Conservation (phyloP, 306 rosid genomes). For the Nissolia schottii region DNA sequence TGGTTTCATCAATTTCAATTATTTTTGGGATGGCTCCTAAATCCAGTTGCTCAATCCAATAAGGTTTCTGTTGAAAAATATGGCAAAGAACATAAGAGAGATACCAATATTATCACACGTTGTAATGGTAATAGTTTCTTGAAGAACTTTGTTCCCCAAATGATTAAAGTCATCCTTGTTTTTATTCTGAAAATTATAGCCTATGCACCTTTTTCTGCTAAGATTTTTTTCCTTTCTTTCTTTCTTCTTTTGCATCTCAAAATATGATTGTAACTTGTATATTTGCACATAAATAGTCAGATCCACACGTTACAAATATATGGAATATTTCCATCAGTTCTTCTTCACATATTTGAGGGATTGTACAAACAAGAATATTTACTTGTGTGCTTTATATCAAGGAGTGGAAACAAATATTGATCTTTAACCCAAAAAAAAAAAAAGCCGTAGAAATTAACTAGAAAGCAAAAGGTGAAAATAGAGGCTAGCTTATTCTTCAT, state of each 20-base stretch:
- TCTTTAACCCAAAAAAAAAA: no score
- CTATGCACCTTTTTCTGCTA: no score
- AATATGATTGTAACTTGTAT: no score
- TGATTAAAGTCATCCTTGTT: background rate
- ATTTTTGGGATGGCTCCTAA: background rate
- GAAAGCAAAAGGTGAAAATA: slow-evolving; percentile 12
- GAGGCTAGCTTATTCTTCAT: slow-evolving; percentile 37
- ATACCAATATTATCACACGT: background rate
- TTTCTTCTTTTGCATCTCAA: no score
- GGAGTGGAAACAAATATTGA: slow-evolving; percentile 34
- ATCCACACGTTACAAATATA: background rate
- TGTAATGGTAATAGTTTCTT: background rate
- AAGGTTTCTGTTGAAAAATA: background rate
- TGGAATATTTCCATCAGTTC: slow-evolving; percentile 20
- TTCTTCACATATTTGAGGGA: slow-evolving; percentile 17
- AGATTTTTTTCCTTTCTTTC: no score
- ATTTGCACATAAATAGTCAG: background rate
- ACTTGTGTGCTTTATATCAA: slow-evolving; percentile 20
- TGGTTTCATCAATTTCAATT: background rate
- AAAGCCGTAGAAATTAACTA: background rate
- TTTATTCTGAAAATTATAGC: background rate
- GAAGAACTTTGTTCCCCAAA: background rate
- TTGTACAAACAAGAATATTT: slow-evolving; percentile 43
- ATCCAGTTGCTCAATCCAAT: background rate
- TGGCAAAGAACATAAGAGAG: background rate